phyloP scores from a whole-genome alignment of 495 filamentous ascomycete species.

The Trichoderma virens region DNA sequence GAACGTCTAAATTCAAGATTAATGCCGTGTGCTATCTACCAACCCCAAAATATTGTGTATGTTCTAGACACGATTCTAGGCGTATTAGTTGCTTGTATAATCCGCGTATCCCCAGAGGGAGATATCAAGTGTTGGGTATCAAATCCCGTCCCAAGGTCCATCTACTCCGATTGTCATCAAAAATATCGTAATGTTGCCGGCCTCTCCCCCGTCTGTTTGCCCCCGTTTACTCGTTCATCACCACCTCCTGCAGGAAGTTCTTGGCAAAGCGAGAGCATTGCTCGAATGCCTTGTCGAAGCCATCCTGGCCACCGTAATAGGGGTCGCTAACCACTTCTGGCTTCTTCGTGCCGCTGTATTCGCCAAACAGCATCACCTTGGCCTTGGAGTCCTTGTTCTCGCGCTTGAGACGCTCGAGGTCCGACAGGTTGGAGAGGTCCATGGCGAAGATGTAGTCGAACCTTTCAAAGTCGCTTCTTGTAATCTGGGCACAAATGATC shows the following conservation, averaged over 20 bases:
- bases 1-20: background rate
- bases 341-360: constrained; percentile 57
- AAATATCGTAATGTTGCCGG: background rate
- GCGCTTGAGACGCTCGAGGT: constrained; percentile 54
- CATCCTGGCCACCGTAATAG: constrained; percentile 78
- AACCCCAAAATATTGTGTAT: background rate
- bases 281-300: constrained; percentile 80
- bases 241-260: constrained; percentile 54
- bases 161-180: constrained; percentile 4
- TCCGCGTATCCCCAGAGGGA: constrained; percentile 1
- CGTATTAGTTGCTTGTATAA: background rate
- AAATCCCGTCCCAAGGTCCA: background rate
- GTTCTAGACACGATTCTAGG: too few species aligned
- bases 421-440: constrained; percentile 75
- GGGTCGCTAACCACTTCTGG: constrained; percentile 78
- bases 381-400: constrained; percentile 46
- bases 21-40: background rate
- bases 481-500: constrained; percentile 19
- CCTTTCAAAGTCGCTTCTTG: constrained; percentile 54
- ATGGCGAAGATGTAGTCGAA: constrained; percentile 96
- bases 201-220: background rate
- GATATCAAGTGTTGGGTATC: constrained; percentile 4
- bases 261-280: constrained; percentile 73
- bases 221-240: background rate
- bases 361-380: constrained; percentile 74